phyloP scores from a whole-genome alignment of 23 red algal genomes.

The Gracilaria caudata region DNA sequence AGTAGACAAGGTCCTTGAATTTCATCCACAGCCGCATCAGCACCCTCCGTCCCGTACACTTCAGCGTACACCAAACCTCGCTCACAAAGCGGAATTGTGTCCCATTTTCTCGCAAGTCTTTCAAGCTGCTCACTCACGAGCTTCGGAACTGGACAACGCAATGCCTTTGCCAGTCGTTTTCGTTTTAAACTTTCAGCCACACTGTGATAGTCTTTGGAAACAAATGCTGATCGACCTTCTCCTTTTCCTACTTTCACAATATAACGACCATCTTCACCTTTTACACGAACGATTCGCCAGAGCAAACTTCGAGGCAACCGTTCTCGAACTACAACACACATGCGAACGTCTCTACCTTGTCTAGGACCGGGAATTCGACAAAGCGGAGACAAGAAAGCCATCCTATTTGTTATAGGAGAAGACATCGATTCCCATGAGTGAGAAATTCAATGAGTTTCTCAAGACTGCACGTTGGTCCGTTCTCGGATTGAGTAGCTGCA shows the following conservation, averaged over 20 bases:
- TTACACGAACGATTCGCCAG: slow-evolving; percentile 36
- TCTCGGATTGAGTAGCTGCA: no score
- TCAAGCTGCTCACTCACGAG: slow-evolving; percentile 6
- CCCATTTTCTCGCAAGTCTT: slow-evolving; percentile 23
- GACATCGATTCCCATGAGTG: not conserved
- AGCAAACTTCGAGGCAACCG: slow-evolving; percentile 32
- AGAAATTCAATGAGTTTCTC: no score
- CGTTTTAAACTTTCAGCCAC: slow-evolving; percentile 20
- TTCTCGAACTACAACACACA: slow-evolving; percentile 37
- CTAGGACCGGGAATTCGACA: slow-evolving; percentile 39
- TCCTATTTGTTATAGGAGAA: not conserved
- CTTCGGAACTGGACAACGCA: slow-evolving; percentile 22
- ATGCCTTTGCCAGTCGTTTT: slow-evolving; percentile 44
- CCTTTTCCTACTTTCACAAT: slow-evolving; percentile 33
- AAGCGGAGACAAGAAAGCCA: slow-evolving; percentile 21
- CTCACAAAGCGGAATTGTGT: slow-evolving; percentile 20
- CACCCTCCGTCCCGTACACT: slow-evolving; percentile 14
- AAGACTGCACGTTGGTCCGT: no score
- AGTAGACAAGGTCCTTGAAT: slow-evolving; percentile 25
- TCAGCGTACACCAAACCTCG: slow-evolving; percentile 46
- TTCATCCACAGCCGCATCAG: slow-evolving; percentile 30
- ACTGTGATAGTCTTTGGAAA: slow-evolving; percentile 47
- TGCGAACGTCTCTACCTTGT: slow-evolving; percentile 46
- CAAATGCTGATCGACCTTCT: slow-evolving; percentile 48
- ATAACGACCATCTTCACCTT: slow-evolving; percentile 18